phyloP scores from a whole-genome alignment of 345 rosid species.

The Nasturtium officinale region DNA sequence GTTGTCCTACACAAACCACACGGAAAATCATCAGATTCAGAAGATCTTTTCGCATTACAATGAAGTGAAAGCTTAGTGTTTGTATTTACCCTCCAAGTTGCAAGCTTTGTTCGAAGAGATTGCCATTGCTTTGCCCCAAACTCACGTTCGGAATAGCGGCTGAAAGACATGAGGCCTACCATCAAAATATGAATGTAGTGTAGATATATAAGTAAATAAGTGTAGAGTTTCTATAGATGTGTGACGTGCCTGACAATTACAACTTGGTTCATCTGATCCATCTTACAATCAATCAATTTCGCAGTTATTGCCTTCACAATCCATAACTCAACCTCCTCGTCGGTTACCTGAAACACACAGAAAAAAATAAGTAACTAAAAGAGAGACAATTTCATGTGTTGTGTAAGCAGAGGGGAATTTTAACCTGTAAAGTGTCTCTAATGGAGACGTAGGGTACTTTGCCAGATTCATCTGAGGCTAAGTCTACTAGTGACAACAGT shows the following conservation, averaged over 20 bases:
- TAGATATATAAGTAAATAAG: neutral
- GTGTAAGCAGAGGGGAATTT: slow-evolving; percentile 17
- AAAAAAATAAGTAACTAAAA: slow-evolving; percentile 8
- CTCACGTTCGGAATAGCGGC: slow-evolving; percentile 74
- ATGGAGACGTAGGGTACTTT: slow-evolving; percentile 71
- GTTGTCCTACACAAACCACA: slow-evolving; percentile 59
- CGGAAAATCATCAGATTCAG: slow-evolving; percentile 11
- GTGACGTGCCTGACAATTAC: slow-evolving; percentile 71
- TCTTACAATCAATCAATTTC: slow-evolving; percentile 77
- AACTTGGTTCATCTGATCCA: slow-evolving; percentile 95
- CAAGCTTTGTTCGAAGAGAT: slow-evolving; percentile 69
- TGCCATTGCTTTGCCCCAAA: slow-evolving; percentile 84
- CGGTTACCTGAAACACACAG: slow-evolving; percentile 59
- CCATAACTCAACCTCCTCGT: slow-evolving; percentile 87
- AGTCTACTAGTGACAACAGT: slow-evolving; percentile 85
- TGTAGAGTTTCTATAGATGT: neutral
- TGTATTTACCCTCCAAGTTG: slow-evolving; percentile 70
- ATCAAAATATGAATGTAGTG: neutral
- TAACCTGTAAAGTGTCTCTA: slow-evolving; percentile 74
- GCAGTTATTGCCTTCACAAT: slow-evolving; percentile 87
- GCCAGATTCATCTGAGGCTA: slow-evolving; percentile 75
- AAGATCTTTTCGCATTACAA: neutral
- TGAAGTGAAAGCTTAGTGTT: neutral
- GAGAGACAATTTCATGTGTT: neutral
- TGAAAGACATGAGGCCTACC: slow-evolving; percentile 41